Base-by-base conservation (phyloP, 352 stramenopile genomes). In the Thraustochytrium sp. region DNA sequence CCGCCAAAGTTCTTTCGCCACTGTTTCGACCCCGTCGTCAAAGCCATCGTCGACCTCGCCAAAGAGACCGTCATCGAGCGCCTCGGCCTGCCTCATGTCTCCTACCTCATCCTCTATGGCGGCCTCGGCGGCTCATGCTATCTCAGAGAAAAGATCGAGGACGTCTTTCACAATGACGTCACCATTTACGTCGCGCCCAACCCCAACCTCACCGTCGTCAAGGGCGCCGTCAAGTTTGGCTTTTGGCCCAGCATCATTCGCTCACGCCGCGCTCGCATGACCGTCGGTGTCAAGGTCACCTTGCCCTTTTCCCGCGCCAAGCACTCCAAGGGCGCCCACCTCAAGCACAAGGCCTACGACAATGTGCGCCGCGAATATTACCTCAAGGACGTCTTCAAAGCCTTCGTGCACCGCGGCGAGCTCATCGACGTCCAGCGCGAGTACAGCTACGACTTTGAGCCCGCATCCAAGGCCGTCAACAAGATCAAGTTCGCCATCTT, bases 401-500 rank as follows among this genome's bases (percentile, higher is more conserved):
- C 75, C 36, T 84, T 76, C 61, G 61, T 84, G 18, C 34, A 21
- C 29, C 55, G 61, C 37, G 75, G 75, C 54, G 11, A 84, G 42
- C 55, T 76, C 42, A 61, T 84, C 16, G 55, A 75, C 31, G 61
- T 73, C n/a, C 9, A 73, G 29, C 34, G 49, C 8, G 34, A 62
- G 51, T 73, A 84, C 42, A 84, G 49, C 18, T 61, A 75, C 42
- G 26, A 64, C 5, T 84, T 84, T 29, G 75, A 49, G 31, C 75
- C 75, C 3, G 61, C 55, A 0, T 76, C 55, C 8, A 80, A 83
- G 37, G 5, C 11, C 36, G 49, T 68, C 4, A 29, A 83, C 61
- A 9, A 16, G 23, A 75, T 84, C 42, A 84, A 84, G 75, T 84
- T 84, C 34, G 75, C 68, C 49, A 84, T 84, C 18, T 84, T 84